phyloP scores from a whole-genome alignment of 345 rosid genomes.

The Turnera subulata region DNA sequence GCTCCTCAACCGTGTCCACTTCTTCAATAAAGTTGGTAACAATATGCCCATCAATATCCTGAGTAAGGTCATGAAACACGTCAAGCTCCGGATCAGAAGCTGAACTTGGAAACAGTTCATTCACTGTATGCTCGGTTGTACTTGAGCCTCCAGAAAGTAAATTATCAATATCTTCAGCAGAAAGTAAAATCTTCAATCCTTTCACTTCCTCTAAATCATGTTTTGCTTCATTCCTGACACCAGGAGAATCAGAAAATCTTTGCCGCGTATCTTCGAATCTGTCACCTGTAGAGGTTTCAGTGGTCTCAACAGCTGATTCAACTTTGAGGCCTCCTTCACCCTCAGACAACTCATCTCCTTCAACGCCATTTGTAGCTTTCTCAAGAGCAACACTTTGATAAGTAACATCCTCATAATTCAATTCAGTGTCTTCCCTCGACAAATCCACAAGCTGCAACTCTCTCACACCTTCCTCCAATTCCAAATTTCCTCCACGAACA shows the following conservation, averaged over 20 bases:
- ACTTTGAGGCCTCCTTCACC: neutral
- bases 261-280: slow-evolving; percentile 6
- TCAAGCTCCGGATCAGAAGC: neutral
- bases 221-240: slow-evolving; percentile 8
- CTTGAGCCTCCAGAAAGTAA: slow-evolving; percentile 26
- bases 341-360: too few species aligned
- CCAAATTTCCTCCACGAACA: neutral
- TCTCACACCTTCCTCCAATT: slow-evolving; percentile 19
- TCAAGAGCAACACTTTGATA: slow-evolving; percentile 7
- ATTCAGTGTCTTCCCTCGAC: slow-evolving; percentile 4
- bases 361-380: neutral
- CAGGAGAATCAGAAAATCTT: neutral
- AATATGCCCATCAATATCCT: slow-evolving; percentile 13
- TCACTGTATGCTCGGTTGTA: slow-evolving; percentile 8
- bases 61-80: neutral
- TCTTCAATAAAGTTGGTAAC: slow-evolving; percentile 20
- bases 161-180: slow-evolving; percentile 27
- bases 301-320: neutral
- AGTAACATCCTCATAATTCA: slow-evolving; percentile 3
- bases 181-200: slow-evolving; percentile 18
- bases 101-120: neutral
- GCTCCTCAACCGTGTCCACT: slow-evolving; percentile 8
- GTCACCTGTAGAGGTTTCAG: slow-evolving; percentile 11
- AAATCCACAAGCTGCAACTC: slow-evolving; percentile 9
- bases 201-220: slow-evolving; percentile 5